Evolutionary conservation across 331 rosid genomes (phyloP).

Genomic region (Acacia pycnantha): DNA sequence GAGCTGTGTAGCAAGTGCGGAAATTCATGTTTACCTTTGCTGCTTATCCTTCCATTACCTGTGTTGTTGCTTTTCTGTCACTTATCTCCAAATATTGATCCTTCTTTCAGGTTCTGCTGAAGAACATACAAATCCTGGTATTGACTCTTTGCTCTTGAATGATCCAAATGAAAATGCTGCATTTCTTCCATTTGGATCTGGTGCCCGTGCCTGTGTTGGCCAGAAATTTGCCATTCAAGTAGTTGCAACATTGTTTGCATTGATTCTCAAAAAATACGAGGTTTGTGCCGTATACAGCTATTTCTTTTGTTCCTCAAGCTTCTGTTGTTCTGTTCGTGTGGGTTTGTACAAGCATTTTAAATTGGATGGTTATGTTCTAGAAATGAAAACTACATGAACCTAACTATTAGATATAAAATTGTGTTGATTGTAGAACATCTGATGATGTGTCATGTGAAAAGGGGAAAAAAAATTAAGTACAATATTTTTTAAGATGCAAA

Average conservation of each 20-base stretch:
- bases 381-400: background rate
- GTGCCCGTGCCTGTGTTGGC: conserved; percentile 75
- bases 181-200: conserved; percentile 82
- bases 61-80: background rate
- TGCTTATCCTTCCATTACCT: background rate
- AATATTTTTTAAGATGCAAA: background rate
- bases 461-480: background rate
- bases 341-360: background rate
- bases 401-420: conserved; percentile 17
- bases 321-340: background rate
- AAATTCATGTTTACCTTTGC: background rate
- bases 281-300: conserved; percentile 38
- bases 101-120: conserved; percentile 40
- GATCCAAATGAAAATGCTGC: conserved; percentile 64
- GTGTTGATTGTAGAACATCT: background rate
- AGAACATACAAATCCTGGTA: conserved; percentile 26
- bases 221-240: conserved; percentile 64
- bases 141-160: conserved; percentile 45
- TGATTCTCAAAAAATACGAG: conserved; percentile 60
- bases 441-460: background rate
- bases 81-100: conserved; percentile 18
- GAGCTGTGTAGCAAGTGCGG: conserved; percentile 3
- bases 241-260: conserved; percentile 57
- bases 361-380: background rate
- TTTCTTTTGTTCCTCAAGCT: conserved; percentile 10